Conservation (phyloP, 1,284 basidiomycete genomes). For the Ustilago curta region DNA sequence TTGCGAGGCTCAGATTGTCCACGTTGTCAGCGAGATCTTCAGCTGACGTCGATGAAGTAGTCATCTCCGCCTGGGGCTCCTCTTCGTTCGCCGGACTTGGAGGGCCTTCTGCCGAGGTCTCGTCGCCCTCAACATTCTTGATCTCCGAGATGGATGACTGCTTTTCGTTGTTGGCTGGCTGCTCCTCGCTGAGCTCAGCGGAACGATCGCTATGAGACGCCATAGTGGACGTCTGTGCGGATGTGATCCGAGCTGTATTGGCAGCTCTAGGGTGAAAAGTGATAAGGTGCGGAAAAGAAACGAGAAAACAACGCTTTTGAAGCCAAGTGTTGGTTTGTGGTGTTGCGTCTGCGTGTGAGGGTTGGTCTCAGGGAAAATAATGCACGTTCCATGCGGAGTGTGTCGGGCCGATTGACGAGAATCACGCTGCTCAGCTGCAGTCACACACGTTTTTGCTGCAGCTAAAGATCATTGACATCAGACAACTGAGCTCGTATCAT, state of each 20-base stretch:
- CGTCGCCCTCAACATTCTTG: neutral
- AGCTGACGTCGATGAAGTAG: neutral
- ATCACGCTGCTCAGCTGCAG: constrained; percentile 1
- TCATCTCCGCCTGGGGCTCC: neutral
- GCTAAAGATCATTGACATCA: no score
- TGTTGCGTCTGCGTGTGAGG: constrained; percentile 19
- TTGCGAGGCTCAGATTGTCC: constrained; percentile 15
- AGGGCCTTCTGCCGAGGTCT: neutral
- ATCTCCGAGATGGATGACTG: neutral
- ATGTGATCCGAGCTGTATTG: neutral
- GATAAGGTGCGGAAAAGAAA: neutral
- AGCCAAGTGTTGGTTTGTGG: constrained; percentile 28
- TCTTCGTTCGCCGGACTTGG: neutral
- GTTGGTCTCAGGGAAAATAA: constrained; percentile 1
- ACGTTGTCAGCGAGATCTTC: constrained; percentile 9
- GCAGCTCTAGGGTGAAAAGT: neutral
- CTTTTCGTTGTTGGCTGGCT: constrained; percentile 7
- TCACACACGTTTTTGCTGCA: neutral
- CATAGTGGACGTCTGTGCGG: constrained; percentile 8
- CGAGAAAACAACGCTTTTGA: neutral
- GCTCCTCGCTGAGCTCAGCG: neutral
- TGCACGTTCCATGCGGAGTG: constrained; percentile 25
- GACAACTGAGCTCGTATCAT: neutral
- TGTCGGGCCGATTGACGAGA: neutral
- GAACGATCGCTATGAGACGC: constrained; percentile 12